phyloP scores from a whole-genome alignment of 352 stramenopile genomes.

The Globisporangium heterothallicum region DNA sequence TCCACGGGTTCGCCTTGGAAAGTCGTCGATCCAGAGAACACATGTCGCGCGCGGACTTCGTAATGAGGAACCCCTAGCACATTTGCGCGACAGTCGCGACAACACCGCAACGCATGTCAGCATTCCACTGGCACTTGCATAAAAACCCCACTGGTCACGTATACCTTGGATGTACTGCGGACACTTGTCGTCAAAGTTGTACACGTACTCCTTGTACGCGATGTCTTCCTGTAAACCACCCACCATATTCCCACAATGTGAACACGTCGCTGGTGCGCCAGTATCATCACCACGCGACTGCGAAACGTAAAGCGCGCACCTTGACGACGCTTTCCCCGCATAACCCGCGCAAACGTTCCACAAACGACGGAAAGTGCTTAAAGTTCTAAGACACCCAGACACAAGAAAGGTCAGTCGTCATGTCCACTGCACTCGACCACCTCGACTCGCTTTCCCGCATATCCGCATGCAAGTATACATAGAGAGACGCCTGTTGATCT shows the following conservation, averaged over 20 bases:
- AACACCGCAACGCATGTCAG: not conserved
- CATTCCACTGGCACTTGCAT: not conserved
- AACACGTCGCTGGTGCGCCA: too few species aligned
- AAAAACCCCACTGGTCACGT: not conserved
- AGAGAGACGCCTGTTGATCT: not conserved
- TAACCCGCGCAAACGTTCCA: constrained; percentile 68
- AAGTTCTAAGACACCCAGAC: constrained; percentile 44
- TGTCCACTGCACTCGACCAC: too few species aligned
- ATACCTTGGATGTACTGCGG: constrained; percentile 78
- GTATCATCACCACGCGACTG: not conserved
- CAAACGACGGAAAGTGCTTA: constrained; percentile 77
- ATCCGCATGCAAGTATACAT: not conserved
- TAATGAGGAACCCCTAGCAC: constrained; percentile 68
- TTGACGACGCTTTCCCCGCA: constrained; percentile 82
- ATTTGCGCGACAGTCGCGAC: not conserved
- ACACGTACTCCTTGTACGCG: constrained; percentile 86
- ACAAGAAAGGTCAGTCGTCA: not conserved
- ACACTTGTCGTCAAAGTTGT: constrained; percentile 87
- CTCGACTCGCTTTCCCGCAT: not conserved
- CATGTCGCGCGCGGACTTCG: constrained; percentile 72
- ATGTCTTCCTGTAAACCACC: constrained; percentile 56
- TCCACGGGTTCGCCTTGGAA: constrained; percentile 77
- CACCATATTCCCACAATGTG: not conserved
- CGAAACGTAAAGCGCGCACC: constrained; percentile 18
- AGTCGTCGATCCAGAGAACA: constrained; percentile 76